Evolutionary conservation across 1,284 basidiomycete genomes (phyloP).

Genomic region (Wolfiporia cocos): DNA sequence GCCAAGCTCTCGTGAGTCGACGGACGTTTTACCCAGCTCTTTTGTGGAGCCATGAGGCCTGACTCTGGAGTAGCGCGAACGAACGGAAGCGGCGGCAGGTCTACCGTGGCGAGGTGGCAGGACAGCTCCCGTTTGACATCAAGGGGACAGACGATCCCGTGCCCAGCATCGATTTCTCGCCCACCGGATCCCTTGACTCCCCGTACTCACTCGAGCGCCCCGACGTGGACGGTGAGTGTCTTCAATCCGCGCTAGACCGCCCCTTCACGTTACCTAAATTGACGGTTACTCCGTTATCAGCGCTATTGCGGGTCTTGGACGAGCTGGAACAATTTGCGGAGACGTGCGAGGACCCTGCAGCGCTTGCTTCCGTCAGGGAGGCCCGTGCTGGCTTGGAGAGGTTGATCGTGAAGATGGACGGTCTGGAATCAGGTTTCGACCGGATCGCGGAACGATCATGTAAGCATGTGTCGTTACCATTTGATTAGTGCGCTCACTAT

Average conservation of each 20-base stretch:
- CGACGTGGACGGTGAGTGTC: slow-evolving; percentile 61
- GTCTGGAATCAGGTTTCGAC: slow-evolving; percentile 71
- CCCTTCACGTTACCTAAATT: background rate
- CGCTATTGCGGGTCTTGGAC: slow-evolving; percentile 54
- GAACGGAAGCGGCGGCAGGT: slow-evolving; percentile 76
- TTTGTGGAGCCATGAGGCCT: background rate
- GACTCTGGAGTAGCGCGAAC: slow-evolving; percentile 37
- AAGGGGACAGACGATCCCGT: slow-evolving; percentile 72
- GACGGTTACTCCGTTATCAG: slow-evolving; percentile 28
- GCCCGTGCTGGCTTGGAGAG: slow-evolving; percentile 58
- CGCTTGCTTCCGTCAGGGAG: slow-evolving; percentile 54
- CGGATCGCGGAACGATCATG: slow-evolving; percentile 74
- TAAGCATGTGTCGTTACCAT: slow-evolving; percentile 29
- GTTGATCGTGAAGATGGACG: slow-evolving; percentile 70
- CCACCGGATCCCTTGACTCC: slow-evolving; percentile 40
- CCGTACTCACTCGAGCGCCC: slow-evolving; percentile 61
- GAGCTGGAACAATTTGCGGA: slow-evolving; percentile 57
- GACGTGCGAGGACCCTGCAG: slow-evolving; percentile 35
- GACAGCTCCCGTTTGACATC: slow-evolving; percentile 75
- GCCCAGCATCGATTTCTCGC: slow-evolving; percentile 72
- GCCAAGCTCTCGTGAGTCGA: slow-evolving; percentile 70
- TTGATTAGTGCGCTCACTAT: background rate
- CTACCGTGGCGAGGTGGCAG: slow-evolving; percentile 73
- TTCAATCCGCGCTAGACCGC: slow-evolving; percentile 9
- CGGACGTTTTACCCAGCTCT: background rate